Evolutionary conservation across 1,139 yeast species (phyloP).

Genomic region (Nakaseomyces delphensis): DNA sequence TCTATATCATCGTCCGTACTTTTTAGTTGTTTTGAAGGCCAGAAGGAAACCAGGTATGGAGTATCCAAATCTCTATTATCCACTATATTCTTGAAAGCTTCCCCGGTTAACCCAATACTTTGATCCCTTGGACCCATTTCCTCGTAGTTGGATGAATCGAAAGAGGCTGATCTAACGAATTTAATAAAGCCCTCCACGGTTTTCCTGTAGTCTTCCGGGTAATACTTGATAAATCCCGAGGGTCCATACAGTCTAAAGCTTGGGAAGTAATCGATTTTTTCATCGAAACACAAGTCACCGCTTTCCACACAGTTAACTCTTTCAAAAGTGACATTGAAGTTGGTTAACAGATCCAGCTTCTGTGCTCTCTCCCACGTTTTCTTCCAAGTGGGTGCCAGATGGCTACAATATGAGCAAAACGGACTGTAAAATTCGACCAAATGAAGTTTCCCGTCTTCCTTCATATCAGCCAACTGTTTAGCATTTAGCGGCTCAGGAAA

Average conservation of each 20-base stretch:
- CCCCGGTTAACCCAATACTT: conserved; percentile 11
- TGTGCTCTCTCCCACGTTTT: conserved; percentile 42
- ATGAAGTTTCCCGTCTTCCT: conserved; percentile 26
- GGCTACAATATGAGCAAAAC: conserved; percentile 58
- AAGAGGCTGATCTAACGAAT: conserved; percentile 43
- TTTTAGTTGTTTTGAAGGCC: conserved; percentile 46
- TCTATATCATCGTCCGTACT: conserved; percentile 26
- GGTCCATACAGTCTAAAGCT: conserved; percentile 54
- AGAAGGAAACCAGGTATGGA: conserved; percentile 53
- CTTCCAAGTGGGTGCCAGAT: conserved; percentile 58
- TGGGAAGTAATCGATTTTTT: conserved; percentile 51
- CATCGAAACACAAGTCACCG: conserved; percentile 63
- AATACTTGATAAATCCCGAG: conserved; percentile 33
- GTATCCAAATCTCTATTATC: conserved; percentile 39
- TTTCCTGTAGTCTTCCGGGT: conserved; percentile 38
- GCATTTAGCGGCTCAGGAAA: conserved; percentile 1
- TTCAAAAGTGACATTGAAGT: conserved; percentile 43
- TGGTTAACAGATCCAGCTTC: conserved; percentile 32
- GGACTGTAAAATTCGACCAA: conserved; percentile 64
- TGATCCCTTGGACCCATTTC: conserved; percentile 17
- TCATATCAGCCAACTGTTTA: not conserved
- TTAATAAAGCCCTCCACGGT: conserved; percentile 40
- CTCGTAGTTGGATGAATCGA: conserved; percentile 36
- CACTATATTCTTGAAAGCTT: conserved; percentile 32
- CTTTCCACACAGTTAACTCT: conserved; percentile 67